Evolutionary conservation across 1,139 yeast species (phyloP).

Genomic region (Yamadazyma trypodendri): DNA sequence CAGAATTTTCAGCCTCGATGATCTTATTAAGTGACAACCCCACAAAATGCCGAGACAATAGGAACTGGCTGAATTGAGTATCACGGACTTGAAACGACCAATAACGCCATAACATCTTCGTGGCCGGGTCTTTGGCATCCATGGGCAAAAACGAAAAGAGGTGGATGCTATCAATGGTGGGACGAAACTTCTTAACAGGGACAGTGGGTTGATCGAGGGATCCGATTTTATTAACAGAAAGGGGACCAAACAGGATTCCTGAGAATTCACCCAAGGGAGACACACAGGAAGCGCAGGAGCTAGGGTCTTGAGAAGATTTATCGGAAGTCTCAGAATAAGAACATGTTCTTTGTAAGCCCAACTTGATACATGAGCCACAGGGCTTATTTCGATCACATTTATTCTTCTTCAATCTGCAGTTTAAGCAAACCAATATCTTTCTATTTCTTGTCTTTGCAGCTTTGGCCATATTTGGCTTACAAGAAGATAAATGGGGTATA

Average conservation of each 20-base stretch:
- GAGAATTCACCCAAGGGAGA: no score
- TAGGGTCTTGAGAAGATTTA: no score
- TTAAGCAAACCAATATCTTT: constrained; percentile 23
- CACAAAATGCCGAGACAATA: constrained; percentile 6
- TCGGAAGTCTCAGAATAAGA: constrained; percentile 7
- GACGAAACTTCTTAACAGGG: constrained; percentile 3
- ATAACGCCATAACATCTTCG: constrained; percentile 10
- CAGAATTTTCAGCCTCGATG: neutral
- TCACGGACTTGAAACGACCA: constrained; percentile 12
- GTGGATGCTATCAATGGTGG: constrained; percentile 3
- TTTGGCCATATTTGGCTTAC: neutral
- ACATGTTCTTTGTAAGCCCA: constrained; percentile 16
- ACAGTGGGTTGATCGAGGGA: no score
- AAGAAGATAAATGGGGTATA: no score
- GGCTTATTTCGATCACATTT: constrained; percentile 35
- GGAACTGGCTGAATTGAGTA: constrained; percentile 7
- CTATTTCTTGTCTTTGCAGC: constrained; percentile 18
- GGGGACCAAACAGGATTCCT: no score
- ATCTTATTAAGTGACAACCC: constrained; percentile 6
- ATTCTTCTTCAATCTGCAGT: constrained; percentile 32
- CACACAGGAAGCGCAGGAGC: no score
- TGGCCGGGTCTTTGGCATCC: constrained; percentile 11
- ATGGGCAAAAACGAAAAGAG: constrained; percentile 10
- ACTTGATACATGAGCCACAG: constrained; percentile 30
- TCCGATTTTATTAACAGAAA: no score